Evolutionary conservation across 345 rosid genomes (phyloP).

Genomic region (Erysimum cheiranthoides): DNA sequence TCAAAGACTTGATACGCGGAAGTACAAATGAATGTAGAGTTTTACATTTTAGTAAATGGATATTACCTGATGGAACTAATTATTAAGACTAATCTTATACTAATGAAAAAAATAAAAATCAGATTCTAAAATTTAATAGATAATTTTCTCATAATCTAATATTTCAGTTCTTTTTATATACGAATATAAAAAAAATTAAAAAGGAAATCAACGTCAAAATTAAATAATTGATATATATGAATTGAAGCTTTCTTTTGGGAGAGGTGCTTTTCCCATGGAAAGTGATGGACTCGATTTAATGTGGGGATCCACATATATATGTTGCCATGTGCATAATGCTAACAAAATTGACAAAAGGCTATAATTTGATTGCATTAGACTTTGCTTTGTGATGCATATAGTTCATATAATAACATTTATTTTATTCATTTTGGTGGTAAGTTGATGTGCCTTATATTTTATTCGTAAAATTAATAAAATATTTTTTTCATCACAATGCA

Average conservation of each 20-base stretch:
- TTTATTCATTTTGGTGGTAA: neutral
- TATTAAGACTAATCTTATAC: neutral
- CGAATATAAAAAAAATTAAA: neutral
- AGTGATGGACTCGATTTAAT: conserved; percentile 44
- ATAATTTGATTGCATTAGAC: conserved; percentile 29
- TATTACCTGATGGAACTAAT: neutral
- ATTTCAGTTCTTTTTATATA: neutral
- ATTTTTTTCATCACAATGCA: neutral
- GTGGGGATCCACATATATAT: conserved; percentile 46
- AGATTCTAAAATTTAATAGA: neutral
- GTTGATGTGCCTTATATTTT: neutral
- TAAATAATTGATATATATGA: conserved; percentile 41
- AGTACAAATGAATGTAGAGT: neutral
- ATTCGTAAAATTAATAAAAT: neutral
- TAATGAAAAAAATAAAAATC: neutral
- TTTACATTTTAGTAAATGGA: neutral
- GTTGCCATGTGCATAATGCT: conserved; percentile 47
- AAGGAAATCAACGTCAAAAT: conserved; percentile 15
- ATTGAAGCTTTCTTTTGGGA: conserved; percentile 29
- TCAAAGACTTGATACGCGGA: neutral
- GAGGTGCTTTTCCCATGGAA: conserved; percentile 36
- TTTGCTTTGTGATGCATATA: conserved; percentile 24
- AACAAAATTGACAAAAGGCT: conserved; percentile 34
- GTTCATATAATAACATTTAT: conserved; percentile 9
- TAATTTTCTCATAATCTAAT: neutral